Base-by-base conservation (phyloP, 1,284 basidiomycete genomes). In the Fomitiporia mediterranea region DNA sequence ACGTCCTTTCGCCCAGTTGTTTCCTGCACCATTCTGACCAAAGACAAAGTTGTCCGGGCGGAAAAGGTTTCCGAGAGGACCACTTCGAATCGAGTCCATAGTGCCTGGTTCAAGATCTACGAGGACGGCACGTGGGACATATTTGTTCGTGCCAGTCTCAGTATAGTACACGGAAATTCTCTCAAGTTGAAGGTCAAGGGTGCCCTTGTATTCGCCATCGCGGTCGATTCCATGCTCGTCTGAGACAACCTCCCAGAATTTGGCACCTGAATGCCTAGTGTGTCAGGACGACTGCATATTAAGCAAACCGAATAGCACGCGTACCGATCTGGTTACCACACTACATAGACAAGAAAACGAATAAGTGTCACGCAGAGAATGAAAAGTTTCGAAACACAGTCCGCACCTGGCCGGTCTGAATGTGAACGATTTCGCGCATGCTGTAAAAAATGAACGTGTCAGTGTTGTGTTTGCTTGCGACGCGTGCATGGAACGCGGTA, bases 191-290 rank as follows among this genome's bases (percentile, higher is more conserved):
- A 94, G 84, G 76, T 98, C 94, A 70, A 89, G 89, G 72, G 74
- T 93, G 68, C 96, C 96, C 74, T 89, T 88, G 84, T 98, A 98
- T 60, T 81, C 73, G 76, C 94, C 94, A 78, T 94, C 90, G 72
- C 78, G 80, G 74, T 91, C 91, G 73, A 97, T 94, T 69, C 92
- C 93, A 74, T 98, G 95, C 80, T 98, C 95, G 72, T 98, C 94
- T 60, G 93, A 95, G 70, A 98, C 85, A 66, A 92, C 94, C 74
- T 90, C 93, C 95, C 94, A 98, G 86, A 98, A 98, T 77, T 97
- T 97, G 80, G 92, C 89, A 87, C 90, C 89, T 90, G 53, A 27
- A 49, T 51, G 27, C 55, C 56, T 56, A 58, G 50, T 19, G 54
- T 60, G 32, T 34, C 32, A 34, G 6, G 32, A 13, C 32, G 32